phyloP scores from a whole-genome alignment of 768 basidiomycete species.

The Chalciporus piperatus region DNA sequence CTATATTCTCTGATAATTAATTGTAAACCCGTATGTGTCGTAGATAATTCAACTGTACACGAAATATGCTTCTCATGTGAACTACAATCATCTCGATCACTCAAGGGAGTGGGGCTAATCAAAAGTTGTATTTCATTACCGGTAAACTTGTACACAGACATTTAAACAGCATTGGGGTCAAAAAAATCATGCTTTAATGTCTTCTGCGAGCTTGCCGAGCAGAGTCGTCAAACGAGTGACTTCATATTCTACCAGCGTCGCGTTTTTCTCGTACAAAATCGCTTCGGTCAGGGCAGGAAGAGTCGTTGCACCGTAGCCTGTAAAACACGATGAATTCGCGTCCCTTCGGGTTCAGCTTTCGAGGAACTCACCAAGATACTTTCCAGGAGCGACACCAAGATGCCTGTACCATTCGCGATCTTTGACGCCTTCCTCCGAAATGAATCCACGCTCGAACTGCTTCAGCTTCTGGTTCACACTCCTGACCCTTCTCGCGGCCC shows the following conservation, averaged over 20 bases:
- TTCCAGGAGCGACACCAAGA: slow-evolving; percentile 83
- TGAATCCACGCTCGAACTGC: slow-evolving; percentile 77
- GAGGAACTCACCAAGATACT: slow-evolving; percentile 63
- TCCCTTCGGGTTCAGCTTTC: background rate
- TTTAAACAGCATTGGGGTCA: background rate
- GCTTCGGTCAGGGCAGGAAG: slow-evolving; percentile 80
- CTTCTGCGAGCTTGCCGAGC: slow-evolving; percentile 50
- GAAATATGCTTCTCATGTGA: background rate
- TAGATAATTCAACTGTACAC: background rate
- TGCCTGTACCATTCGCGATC: slow-evolving; percentile 86
- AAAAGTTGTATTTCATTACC: background rate
- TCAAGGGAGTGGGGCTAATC: too few relatives aligned
- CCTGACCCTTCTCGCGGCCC: slow-evolving; percentile 57
- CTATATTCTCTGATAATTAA: slow-evolving; percentile 17
- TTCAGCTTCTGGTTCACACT: slow-evolving; percentile 64
- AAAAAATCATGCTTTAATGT: slow-evolving; percentile 14
- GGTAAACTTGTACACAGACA: background rate
- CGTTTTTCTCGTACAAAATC: slow-evolving; percentile 65
- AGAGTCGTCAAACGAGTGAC: slow-evolving; percentile 51
- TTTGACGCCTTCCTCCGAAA: slow-evolving; percentile 72
- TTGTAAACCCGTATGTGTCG: background rate
- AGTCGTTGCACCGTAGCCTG: slow-evolving; percentile 83
- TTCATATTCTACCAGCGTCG: slow-evolving; percentile 59
- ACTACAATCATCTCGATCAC: too few relatives aligned
- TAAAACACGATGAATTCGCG: background rate